Conservation (phyloP, 257 asterid species). For the Solanum commersonii region DNA sequence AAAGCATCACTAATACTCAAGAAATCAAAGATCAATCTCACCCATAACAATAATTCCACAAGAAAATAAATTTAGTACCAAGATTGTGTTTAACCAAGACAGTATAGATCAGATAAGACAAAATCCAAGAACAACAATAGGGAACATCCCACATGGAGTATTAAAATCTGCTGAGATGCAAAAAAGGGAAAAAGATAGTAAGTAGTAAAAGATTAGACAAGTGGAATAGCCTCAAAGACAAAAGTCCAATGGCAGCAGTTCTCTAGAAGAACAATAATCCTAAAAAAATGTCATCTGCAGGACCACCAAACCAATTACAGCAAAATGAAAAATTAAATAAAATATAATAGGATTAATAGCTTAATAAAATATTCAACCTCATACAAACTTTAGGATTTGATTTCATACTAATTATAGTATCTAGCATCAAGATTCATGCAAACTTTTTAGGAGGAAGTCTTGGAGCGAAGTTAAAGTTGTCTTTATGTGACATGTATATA, state of each 20-base stretch:
- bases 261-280: not conserved
- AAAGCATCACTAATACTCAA: not conserved
- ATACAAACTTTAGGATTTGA: not conserved
- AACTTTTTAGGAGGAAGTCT: accelerated
- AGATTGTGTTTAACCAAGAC: not conserved
- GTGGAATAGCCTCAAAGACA: constrained; percentile 8
- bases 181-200: not conserved
- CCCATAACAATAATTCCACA: not conserved
- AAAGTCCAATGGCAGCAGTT: not conserved
- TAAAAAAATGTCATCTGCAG: constrained; percentile 8
- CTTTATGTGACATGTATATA: accelerated
- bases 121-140: not conserved
- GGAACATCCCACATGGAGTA: constrained; percentile 1
- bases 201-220: not conserved
- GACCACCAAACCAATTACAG: not conserved
- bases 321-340: not conserved
- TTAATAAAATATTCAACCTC: not conserved
- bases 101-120: not conserved
- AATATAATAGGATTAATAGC: not conserved
- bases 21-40: not conserved
- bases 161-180: not conserved
- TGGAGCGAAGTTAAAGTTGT: accelerated
- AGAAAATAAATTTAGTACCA: not conserved
- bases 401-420: not conserved
- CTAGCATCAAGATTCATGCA: not conserved